Evolutionary conservation across 441 rosid species (phyloP).

Genomic region (Kokia cookei): DNA sequence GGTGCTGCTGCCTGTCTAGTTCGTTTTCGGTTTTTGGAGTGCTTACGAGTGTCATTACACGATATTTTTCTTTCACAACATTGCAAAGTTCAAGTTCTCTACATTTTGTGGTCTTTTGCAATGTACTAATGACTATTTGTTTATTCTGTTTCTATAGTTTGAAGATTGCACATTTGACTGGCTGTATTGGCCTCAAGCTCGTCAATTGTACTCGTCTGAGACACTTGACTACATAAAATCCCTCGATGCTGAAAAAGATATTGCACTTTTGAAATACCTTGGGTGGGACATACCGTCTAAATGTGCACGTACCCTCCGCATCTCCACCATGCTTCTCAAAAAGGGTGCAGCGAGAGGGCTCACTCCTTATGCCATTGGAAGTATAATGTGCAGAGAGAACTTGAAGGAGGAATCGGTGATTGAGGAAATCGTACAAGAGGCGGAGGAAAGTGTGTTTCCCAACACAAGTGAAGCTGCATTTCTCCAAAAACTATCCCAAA

Average conservation of each 20-base stretch:
- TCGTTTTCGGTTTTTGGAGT: background rate
- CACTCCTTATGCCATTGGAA: conserved; percentile 64
- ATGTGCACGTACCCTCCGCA: conserved; percentile 50
- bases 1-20: background rate
- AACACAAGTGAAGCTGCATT: conserved; percentile 41
- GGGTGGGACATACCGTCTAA: conserved; percentile 62
- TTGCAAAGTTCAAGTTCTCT: background rate
- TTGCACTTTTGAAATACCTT: conserved; percentile 47
- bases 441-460: conserved; percentile 37
- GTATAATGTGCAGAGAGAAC: conserved; percentile 64
- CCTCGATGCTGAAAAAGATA: conserved; percentile 79
- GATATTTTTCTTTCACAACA: background rate
- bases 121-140: background rate
- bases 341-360: conserved; percentile 71
- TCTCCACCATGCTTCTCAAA: conserved; percentile 82
- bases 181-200: conserved; percentile 91
- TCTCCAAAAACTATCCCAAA: conserved; percentile 31
- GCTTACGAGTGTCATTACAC: background rate
- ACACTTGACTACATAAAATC: conserved; percentile 53
- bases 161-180: conserved; percentile 87
- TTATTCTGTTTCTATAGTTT: conserved; percentile 35
- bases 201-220: conserved; percentile 46
- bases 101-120: background rate
- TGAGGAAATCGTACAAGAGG: conserved; percentile 48
- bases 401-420: conserved; percentile 36